Conservation (phyloP, 169 alveolate species). For the Theileria annulata region DNA sequence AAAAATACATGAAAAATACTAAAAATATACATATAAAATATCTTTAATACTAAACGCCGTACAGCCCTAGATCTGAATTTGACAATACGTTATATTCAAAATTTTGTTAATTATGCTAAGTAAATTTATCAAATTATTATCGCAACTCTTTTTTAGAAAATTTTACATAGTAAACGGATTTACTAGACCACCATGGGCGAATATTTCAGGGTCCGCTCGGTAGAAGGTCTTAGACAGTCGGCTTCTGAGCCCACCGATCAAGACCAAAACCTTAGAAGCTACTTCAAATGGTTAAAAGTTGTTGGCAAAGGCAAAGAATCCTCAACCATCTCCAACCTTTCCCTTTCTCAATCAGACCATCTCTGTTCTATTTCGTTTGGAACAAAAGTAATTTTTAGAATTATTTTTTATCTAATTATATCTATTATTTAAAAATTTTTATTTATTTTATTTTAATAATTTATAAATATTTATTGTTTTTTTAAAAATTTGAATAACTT, state of each 20-base stretch:
- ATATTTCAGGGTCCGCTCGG: conserved; percentile 43
- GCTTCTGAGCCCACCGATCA: conserved; percentile 13
- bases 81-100: neutral
- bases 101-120: neutral
- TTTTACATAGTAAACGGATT: neutral
- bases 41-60: too few species aligned
- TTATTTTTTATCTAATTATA: neutral
- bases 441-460: neutral
- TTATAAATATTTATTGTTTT: neutral
- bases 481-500: too few species aligned
- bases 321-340: conserved; percentile 35
- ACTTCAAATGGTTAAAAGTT: conserved; percentile 45
- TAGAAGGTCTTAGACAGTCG: conserved; percentile 47
- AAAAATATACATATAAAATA: too few species aligned
- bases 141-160: neutral
- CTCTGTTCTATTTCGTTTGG: conserved; percentile 34
- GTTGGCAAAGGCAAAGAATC: conserved; percentile 54
- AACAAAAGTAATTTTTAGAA: conserved; percentile 45
- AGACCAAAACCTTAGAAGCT: conserved; percentile 30
- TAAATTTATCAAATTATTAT: neutral
- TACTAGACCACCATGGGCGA: conserved; percentile 46
- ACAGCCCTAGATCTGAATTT: too few species aligned
- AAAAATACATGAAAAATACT: too few species aligned
- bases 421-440: neutral
- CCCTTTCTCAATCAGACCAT: conserved; percentile 27